Evolutionary conservation across 371 early-diverging fungal species (phyloP).

Genomic region (Mortierella sp.): DNA sequence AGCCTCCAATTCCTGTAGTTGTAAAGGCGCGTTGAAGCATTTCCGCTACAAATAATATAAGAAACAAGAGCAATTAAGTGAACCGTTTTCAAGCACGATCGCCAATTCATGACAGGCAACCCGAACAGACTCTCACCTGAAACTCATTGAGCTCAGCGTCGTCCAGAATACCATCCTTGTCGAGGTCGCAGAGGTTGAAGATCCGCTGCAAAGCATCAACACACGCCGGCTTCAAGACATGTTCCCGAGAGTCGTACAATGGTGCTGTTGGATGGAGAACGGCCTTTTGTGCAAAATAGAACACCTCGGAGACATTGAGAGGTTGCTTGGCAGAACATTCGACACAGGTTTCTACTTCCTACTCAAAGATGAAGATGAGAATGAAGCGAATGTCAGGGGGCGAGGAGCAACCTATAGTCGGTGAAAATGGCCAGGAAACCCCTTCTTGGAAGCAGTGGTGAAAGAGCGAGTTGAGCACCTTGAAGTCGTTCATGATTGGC

Average conservation of each 20-base stretch:
- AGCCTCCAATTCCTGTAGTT: conserved; percentile 93
- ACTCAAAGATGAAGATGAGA: not conserved
- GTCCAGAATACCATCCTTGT: conserved; percentile 92
- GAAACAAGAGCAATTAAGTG: not conserved
- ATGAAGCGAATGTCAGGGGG: not conserved
- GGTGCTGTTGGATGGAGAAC: conserved; percentile 97
- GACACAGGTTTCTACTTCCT: conserved; percentile 98
- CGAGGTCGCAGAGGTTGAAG: conserved; percentile 93
- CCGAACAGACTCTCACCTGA: conserved; percentile 71
- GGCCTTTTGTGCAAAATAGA: conserved; percentile 98
- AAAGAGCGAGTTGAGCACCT: conserved; percentile 60
- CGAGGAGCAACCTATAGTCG: not conserved
- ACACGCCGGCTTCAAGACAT: conserved; percentile 92
- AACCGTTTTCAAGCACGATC: not conserved
- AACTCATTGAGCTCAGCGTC: conserved; percentile 96
- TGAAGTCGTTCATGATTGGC: conserved; percentile 98
- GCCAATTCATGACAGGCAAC: not conserved
- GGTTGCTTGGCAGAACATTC: conserved; percentile 97
- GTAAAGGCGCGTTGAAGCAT: conserved; percentile 95
- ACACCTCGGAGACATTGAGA: conserved; percentile 97
- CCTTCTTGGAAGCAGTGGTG: not conserved
- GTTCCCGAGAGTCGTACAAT: conserved; percentile 94
- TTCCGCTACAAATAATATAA: conserved; percentile 70
- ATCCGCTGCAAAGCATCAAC: conserved; percentile 92
- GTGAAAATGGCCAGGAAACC: not conserved